Evolutionary conservation across 2,329 filamentous ascomycete species (phyloP).

Genomic region (Sarocladiaceae sp.): DNA sequence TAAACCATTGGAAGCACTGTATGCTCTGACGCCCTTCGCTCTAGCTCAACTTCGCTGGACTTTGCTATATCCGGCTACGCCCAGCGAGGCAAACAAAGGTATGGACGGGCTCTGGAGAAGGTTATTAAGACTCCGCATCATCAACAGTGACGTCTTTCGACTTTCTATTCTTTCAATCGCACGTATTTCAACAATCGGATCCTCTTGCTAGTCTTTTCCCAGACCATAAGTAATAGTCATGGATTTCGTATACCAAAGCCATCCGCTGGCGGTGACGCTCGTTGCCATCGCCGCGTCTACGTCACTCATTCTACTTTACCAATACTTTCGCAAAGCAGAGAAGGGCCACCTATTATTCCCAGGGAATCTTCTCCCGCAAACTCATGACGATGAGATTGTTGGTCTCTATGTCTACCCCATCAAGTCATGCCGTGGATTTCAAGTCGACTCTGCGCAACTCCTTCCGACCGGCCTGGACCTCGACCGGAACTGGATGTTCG

Average conservation of each 20-base stretch:
- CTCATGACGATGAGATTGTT: constrained; percentile 18
- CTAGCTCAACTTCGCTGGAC: neutral
- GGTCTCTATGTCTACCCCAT: constrained; percentile 54
- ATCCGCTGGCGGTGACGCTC: neutral
- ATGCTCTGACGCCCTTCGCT: no score
- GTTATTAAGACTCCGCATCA: neutral
- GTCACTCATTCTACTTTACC: neutral
- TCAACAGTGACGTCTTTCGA: neutral
- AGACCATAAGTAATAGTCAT: neutral
- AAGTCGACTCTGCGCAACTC: constrained; percentile 43
- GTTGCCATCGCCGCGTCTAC: neutral
- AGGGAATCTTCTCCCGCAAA: neutral
- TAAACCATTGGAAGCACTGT: no score
- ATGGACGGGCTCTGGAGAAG: no score
- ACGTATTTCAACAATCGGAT: neutral
- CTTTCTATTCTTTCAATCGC: neutral
- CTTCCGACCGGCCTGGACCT: constrained; percentile 52
- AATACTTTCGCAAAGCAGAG: neutral
- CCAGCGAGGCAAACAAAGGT: neutral
- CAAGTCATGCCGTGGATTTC: constrained; percentile 59
- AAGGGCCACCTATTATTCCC: neutral
- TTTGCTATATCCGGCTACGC: neutral
- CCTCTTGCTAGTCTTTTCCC: neutral
- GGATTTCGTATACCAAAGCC: neutral
- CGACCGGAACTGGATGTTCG: constrained; percentile 62